Base-by-base conservation (phyloP, 495 filamentous ascomycete species). In the Penicillium robsamsonii region DNA sequence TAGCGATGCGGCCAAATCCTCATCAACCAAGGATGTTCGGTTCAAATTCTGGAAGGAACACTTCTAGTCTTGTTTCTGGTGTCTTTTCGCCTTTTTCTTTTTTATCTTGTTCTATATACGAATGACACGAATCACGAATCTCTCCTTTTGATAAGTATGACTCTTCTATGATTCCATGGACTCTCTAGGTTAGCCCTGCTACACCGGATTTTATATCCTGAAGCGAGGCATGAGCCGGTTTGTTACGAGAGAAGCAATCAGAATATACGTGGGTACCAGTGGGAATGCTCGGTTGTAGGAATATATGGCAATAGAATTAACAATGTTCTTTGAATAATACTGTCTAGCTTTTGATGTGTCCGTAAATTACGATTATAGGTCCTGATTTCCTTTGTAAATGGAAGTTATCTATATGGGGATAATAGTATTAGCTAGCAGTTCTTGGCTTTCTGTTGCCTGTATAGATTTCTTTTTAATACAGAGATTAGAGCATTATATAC, bases 31-130 rank as follows among this genome's bases (percentile, higher is more conserved):
- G 57, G 89, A 96, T 59, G 89, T 98, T 53, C 83, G 82, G 53
- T 99, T 97, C 77, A 91, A 90, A 69, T 99, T 99, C 79, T 99
- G 94, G 94, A 99, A 97, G 76, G 94, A 99, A 74, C 92, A 99
- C 79, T 88, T 82, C 56, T 79, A 70, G 56, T 42, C 52, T 17
- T 35, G 6, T 37, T 33, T 47, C 44, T 35, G 15, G 50, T 42
- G 11, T 30, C 33, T 20, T 45, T 51, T 42, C 8, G 5, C 38
- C 55, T 53, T 47, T 38, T 22, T 30, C 33, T 41, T 5, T 42
- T 25, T 57, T 38, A 22, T 27, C 25, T 27, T 38, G 35, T 38
- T 38, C 35, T 38, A 31, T 55, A 51, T 51, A 64, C 37, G 63
- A 68, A 22, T 46, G 20, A 64, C 20, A 68, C 42, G 66, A 66